Base-by-base conservation (phyloP, 331 rosid genomes). In the Telfairia occidentalis region DNA sequence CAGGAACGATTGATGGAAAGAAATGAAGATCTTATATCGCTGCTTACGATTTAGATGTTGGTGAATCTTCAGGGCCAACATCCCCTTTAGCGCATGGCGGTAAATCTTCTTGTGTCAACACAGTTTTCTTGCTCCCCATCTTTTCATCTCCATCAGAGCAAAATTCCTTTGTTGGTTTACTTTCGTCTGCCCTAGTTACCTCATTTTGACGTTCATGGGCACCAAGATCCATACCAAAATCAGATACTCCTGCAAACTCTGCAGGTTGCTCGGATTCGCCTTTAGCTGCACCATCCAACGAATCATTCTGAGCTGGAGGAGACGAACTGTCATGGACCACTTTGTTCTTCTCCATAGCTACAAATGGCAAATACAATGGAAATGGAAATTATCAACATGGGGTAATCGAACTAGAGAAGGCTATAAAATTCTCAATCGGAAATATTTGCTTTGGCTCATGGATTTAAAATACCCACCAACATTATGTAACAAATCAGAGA, bases 41-140 rank as follows among this genome's bases (percentile, higher is more conserved):
- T 84, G 82, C 94, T 85, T 82, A 89, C 95, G 28, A 82, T 53
- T 73, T 83, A 6, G 75, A 59, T 46, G 82, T 82, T 40, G 57
- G 78, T 11, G 79, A 81, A 77, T 78, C 81, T n/a, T 82, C 80
- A 23, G 38, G 38, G 13, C 13, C 74, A 40, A 38, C 34, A 67
- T 67, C 52, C 55, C 54, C 19, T 69, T 6, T 24, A 4, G 7
- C 2, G 19, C 21, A 13, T 66, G 49, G 13, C 23, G 19, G 9
- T 66, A 15, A 5, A 38, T 66, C 73, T 12, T 65, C 72, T 37
- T 21, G 50, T 4, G 50, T 13, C 72, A 38, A 11, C 32, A 10
- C 50, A 12, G 54, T 67, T 13, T 15, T 70, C 55, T 28, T 45
- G 42, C 18, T 70, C 38, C 18, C 40, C 58, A 8, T 13, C 26